Base-by-base conservation (phyloP, 768 basidiomycete species). In the Agaricus blazei region DNA sequence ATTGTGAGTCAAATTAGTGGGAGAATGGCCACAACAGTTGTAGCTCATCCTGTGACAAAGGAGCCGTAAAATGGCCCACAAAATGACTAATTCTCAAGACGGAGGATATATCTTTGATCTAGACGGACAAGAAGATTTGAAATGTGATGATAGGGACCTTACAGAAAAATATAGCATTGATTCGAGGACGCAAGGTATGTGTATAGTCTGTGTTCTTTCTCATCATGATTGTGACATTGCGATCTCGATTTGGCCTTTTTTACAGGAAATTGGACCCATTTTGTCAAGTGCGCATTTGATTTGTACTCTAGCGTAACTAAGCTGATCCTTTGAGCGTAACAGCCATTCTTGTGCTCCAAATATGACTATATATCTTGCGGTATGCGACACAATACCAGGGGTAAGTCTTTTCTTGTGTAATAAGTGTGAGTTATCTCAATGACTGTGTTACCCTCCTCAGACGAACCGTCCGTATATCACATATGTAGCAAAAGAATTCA, bases 241-340 rank as follows among this genome's bases (percentile, higher is more conserved):
- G 28, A 46, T 28, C 38, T 40, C 28, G n/a, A 52, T 12, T 15
- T 19, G 12, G 24, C 3, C 29, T 14, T 37, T 37, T 44, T 48
- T 48, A 26, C 58, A 87, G 87, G 87, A 6, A 89, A 88, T 60
- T 89, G 87, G 87, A 84, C 85, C 7, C 77, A 86, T 3, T 89
- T 88, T 58, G 71, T 88, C 31, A 89, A 88, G 87, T 86, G 59
- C 56, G 83, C 65, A 2, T 28, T 29, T 19, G 19, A 19, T 9
- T 27, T 23, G 34, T 40, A 38, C 12, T 34, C 38, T 9, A 12
- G 19, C 28, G 26, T 54, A 36, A 36, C 31, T 29, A 12, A 3
- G 9, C 34, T 44, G 29, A 31, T 36, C 27, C 6, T 24, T 58
- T 37, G 62, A 29, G 12, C 51, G 19, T 49, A 55, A n/a, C 60